Evolutionary conservation across 2,329 filamentous ascomycete genomes (phyloP), one percentile per base, ranked within the genome.

Genomic region (Septoria linicola): DNA sequence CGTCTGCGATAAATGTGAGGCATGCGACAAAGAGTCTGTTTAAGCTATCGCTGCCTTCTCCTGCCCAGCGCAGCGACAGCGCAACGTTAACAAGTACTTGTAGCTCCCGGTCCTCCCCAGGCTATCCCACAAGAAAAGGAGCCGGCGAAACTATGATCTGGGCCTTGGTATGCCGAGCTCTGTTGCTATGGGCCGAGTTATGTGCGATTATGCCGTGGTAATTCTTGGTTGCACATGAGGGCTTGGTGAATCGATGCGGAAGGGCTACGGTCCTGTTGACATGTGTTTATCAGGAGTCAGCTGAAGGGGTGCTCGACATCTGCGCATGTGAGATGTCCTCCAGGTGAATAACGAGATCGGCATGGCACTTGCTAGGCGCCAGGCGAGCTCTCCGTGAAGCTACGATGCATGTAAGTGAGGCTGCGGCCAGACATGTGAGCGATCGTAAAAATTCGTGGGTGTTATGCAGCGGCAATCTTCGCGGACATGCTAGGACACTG

Each of bases 81-180:
- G 25, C 41, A 43, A 27, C 41, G 27, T 27, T 27, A 13, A 43
- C 2, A 43, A 32, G 27, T 43, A 43, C 39, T 14, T 20, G 20
- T 23, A 30, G 27, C n/a, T n/a, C n/a, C n/a, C 36, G n/a, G n/a
- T n/a, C 30, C 11, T 21, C 25, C 25, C 41, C 41, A 43, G 25
- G 41, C 30, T 32, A n/a, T n/a, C n/a, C n/a, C n/a, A n/a, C n/a
- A 27, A 10, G 10, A 27, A 27, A 27, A 10, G 23, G 10, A 10
- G 5, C 23, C 5, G 23, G 5, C 37, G 37, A 20, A 41, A 41
- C 37, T 23, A 41, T 19, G 40, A 27, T 42, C 40, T 42, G 40
- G 40, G n/a, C n/a, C 41, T 27, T 43, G 27, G 41, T 44, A 34
- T 46, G 25, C 43, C 42, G 42, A 45, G 42, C 31, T 45, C 23